Evolutionary conservation across 208 protist genomes (phyloP), one percentile per base, ranked within the genome.

Genomic region (Sergeia podlipaevii): DNA sequence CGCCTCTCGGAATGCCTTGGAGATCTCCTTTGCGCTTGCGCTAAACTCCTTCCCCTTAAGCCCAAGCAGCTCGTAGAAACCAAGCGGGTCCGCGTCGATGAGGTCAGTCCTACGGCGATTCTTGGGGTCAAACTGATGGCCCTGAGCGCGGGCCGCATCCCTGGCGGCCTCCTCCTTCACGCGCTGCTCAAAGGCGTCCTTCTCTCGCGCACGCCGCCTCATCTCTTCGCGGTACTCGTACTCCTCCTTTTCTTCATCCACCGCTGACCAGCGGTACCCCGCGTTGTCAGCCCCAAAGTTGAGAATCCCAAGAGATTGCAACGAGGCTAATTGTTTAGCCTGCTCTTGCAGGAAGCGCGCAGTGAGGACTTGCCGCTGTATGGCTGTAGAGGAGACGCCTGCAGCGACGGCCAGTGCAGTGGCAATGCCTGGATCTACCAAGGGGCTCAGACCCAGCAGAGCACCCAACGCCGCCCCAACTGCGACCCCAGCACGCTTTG

Each of bases 191-290:
- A 95, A 95, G 18, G 47, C 62, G 38, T 72, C 67, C 39, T 76
- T 78, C 26, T 60, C 68, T 20, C 85, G 78, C 7, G 88, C 88
- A 32, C 66, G 69, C 21, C 61, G 75, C 15, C 88, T 78, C 36
- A 95, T 72, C 60, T 95, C 81, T 74, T 95, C 88, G 7, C 85
- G 75, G 67, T 92, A 91, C 68, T 95, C 88, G 56, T 89, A 95
- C 76, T 92, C 88, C 27, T 75, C 70, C 17, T 73, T 65, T 56
- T 95, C 84, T 59, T 95, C 88, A 17, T 92, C 82, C 42, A 86
- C 81, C 3, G 75, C 72, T 0, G 76, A 78, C 85, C 88, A 95
- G 21, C 83, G 77, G 64, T 92, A 95, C 21, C 88, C 88, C 0
- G 68, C 53, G 52, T 66, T 74, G 74, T 95, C 88, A 1, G 81